Percentiles rank a stretch among this genome's conserved stretches.
phyloP scores from a whole-genome alignment of 106 monocot species.

The Amphibolis antarctica region DNA sequence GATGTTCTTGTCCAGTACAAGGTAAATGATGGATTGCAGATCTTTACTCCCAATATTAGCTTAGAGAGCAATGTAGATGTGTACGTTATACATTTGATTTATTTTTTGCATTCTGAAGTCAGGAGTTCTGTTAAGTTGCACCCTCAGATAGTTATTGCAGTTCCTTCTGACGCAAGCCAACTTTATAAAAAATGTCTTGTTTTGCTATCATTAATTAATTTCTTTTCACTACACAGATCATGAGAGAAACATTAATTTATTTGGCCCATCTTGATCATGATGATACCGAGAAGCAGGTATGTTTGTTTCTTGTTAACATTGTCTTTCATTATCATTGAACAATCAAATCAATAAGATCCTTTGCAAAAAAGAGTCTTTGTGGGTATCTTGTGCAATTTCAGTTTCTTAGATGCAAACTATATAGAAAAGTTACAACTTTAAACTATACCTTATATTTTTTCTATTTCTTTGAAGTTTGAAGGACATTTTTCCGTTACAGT shows the following conservation, averaged over 20 bases:
- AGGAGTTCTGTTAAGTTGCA: no score
- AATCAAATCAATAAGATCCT: not conserved
- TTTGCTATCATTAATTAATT: not conserved
- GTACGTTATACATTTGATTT: no score
- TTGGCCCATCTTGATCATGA: constrained; percentile 93
- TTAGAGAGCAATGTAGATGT: no score
- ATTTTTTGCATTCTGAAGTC: no score
- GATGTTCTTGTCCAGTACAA: constrained; percentile 99
- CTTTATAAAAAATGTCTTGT: not conserved
- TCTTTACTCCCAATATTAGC: no score
- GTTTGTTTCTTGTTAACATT: not conserved
- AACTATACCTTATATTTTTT: no score
- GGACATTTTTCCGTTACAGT: no score
- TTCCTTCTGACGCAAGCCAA: no score
- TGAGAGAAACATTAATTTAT: constrained; percentile 98
- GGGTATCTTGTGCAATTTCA: not conserved
- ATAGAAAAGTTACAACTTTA: no score
- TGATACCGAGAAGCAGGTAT: constrained; percentile 98
- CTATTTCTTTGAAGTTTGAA: no score
- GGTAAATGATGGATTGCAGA: constrained; percentile 24
- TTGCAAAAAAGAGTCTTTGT: not conserved
- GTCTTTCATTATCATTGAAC: not conserved
- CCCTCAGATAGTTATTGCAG: no score
- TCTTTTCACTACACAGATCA: constrained; percentile 49
- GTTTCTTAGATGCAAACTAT: no score